Percentiles rank a stretch among this genome's conserved stretches.
Evolutionary conservation across 1,139 yeast genomes (phyloP).

Genomic region (Kluyveromyces marxianus): DNA sequence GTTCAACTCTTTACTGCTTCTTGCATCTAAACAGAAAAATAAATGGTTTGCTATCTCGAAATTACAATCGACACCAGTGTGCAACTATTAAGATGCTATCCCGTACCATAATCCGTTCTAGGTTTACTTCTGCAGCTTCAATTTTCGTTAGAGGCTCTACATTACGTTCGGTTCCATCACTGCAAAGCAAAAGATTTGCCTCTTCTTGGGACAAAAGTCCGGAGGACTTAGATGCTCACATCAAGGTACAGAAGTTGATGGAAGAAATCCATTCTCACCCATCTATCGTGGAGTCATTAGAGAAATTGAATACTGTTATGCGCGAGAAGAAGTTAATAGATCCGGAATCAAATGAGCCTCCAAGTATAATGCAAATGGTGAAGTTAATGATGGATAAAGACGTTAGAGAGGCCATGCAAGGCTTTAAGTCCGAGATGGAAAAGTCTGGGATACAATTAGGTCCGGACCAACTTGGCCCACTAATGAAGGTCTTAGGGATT

Average conservation of each 20-base stretch:
- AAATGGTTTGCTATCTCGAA: no score
- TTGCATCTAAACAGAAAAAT: no score
- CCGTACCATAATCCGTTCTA: background rate
- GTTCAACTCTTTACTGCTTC: no score
- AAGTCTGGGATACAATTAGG: slow-evolving; percentile 21
- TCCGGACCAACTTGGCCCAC: slow-evolving; percentile 23
- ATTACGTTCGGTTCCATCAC: background rate
- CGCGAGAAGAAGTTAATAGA: slow-evolving; percentile 17
- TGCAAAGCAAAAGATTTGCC: slow-evolving; percentile 12
- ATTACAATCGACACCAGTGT: no score
- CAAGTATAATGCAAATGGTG: slow-evolving; percentile 22
- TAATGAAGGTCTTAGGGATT: slow-evolving; percentile 24
- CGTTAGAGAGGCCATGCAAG: slow-evolving; percentile 20
- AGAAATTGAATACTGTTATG: slow-evolving; percentile 17
- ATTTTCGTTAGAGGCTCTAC: background rate
- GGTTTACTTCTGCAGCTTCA: background rate
- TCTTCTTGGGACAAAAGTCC: slow-evolving; percentile 21
- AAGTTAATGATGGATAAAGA: slow-evolving; percentile 24
- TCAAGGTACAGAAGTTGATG: slow-evolving; percentile 20
- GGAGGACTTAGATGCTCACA: slow-evolving; percentile 14
- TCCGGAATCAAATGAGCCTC: slow-evolving; percentile 12
- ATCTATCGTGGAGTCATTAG: slow-evolving; percentile 16
- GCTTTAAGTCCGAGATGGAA: slow-evolving; percentile 19
- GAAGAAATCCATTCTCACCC: slow-evolving; percentile 22
- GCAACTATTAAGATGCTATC: background rate